A percentile compares a stretch with the other conserved stretches of the same genome.
phyloP scores from a whole-genome alignment of 768 basidiomycete species.

The Naganishia antarctica region DNA sequence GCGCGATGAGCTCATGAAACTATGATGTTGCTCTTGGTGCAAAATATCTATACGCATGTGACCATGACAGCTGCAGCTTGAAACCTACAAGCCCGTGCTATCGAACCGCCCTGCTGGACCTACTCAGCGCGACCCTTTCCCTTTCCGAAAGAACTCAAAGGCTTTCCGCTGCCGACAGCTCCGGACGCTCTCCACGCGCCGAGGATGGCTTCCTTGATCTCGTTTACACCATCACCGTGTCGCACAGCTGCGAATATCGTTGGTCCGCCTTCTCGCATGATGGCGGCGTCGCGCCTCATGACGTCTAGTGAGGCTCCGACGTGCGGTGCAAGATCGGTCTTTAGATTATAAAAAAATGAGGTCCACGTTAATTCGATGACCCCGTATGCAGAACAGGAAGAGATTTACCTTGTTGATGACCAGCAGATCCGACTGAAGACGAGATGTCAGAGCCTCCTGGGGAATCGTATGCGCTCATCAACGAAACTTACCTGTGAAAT shows the following conservation, averaged over 20 bases:
- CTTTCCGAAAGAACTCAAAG: conserved; percentile 22
- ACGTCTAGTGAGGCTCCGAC: conserved; percentile 89
- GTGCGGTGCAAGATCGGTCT: conserved; percentile 90
- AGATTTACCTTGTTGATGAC: conserved; percentile 81
- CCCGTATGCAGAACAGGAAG: too few species aligned
- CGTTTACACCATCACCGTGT: conserved; percentile 69
- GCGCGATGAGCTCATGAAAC: too few species aligned
- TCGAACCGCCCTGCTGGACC: too few species aligned
- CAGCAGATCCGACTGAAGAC: conserved; percentile 74
- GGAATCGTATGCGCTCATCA: too few species aligned
- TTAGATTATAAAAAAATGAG: not conserved
- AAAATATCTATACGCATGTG: too few species aligned
- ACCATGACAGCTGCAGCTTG: too few species aligned
- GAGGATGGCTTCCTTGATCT: conserved; percentile 72
- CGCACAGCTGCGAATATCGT: conserved; percentile 85
- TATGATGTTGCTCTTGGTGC: too few species aligned
- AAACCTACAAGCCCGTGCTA: too few species aligned
- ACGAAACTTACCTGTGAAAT: conserved; percentile 60
- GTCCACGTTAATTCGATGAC: not conserved
- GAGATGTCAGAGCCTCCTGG: not conserved
- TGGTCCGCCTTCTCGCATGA: conserved; percentile 91
- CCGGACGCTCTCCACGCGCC: conserved; percentile 73
- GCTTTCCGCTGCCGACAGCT: conserved; percentile 34
- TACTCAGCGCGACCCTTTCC: conserved; percentile 34
- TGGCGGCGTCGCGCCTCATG: conserved; percentile 85